Base-by-base conservation (phyloP, 176 grass and related monocot genomes). In the Oryza coarctata region DNA sequence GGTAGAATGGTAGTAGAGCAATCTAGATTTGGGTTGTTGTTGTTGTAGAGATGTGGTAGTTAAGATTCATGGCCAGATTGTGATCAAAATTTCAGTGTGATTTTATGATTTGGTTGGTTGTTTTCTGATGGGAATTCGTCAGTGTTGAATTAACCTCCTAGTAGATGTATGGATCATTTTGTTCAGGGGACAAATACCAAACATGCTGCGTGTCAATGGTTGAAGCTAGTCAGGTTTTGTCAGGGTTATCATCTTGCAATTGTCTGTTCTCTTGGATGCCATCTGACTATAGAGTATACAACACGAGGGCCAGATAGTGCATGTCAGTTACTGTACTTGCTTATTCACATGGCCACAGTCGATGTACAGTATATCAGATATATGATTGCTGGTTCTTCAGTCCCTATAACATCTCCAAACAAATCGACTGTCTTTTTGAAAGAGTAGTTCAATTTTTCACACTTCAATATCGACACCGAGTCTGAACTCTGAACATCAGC, bases 31-130 rank as follows among this genome's bases (percentile, higher is more conserved):
- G 69, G 11, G 27, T 32, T 22, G 1, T 13, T 38, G 18, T 39
- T 81, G 67, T 12, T 39, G 55, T 78, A 52, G 85, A 41, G 38
- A 25, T 75, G 55, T 23, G 5, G 84, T 35, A 32, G 28, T 32
- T 74, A 49, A 50, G 71, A 15, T 83, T 74, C 0, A 1, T 23
- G 40, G 32, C 4, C 3, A 14, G 73, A 10, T 63, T 63, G 25
- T 67, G 45, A 22, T 33, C 8, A 6, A 32, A 38, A 32, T 58
- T 30, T 66, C 33, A 5, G 22, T 13, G 7, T 39, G 83, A 4
- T 69, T 28, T 31, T 8, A 10, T 40, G 23, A 22, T 30, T 31
- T 73, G 43, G 43, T 18, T 31, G 43, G 70, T 12, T 20, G 39
- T 1, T 18, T 52, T 20, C 17, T 52, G 20, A 57, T 57, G 52